phyloP scores from a whole-genome alignment of 345 rosid genomes.

The Melaleuca quinquenervia region DNA sequence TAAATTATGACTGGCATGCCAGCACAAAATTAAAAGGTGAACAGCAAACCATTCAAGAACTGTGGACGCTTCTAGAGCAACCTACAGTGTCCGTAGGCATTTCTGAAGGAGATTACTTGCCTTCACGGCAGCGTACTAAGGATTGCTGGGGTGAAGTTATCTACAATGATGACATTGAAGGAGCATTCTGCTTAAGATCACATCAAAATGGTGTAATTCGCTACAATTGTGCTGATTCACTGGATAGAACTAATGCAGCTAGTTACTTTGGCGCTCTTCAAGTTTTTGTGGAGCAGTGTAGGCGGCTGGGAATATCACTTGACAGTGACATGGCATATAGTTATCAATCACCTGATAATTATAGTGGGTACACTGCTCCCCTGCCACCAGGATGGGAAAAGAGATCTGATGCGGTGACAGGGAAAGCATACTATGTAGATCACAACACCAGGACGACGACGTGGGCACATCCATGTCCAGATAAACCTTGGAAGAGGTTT shows the following conservation, averaged over 20 bases:
- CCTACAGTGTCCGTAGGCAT: slow-evolving; percentile 67
- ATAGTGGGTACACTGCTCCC: slow-evolving; percentile 70
- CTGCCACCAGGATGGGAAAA: slow-evolving; percentile 99
- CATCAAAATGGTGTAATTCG: slow-evolving; percentile 97
- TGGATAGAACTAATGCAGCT: slow-evolving; percentile 98
- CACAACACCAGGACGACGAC: slow-evolving; percentile 92
- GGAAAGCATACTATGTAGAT: slow-evolving; percentile 81
- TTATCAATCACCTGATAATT: slow-evolving; percentile 41
- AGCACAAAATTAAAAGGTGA: slow-evolving; percentile 73
- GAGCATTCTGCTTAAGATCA: slow-evolving; percentile 90
- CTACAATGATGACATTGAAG: slow-evolving; percentile 56
- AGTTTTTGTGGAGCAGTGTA: slow-evolving; percentile 92
- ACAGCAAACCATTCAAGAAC: slow-evolving; percentile 83
- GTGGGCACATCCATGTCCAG: slow-evolving; percentile 98
- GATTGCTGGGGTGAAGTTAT: slow-evolving; percentile 94
- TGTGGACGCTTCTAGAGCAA: slow-evolving; percentile 70
- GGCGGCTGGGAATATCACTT: slow-evolving; percentile 80
- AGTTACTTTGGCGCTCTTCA: slow-evolving; percentile 91
- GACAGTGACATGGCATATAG: slow-evolving; percentile 66
- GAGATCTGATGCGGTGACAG: slow-evolving; percentile 84
- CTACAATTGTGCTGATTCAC: slow-evolving; percentile 93
- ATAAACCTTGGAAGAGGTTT: slow-evolving; percentile 96
- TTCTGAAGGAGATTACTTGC: slow-evolving; percentile 90
- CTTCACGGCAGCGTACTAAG: slow-evolving; percentile 59
- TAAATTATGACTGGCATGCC: slow-evolving; percentile 97